Base-by-base conservation (phyloP, 805 yeast genomes). In the Jamesozyma rosinii region DNA sequence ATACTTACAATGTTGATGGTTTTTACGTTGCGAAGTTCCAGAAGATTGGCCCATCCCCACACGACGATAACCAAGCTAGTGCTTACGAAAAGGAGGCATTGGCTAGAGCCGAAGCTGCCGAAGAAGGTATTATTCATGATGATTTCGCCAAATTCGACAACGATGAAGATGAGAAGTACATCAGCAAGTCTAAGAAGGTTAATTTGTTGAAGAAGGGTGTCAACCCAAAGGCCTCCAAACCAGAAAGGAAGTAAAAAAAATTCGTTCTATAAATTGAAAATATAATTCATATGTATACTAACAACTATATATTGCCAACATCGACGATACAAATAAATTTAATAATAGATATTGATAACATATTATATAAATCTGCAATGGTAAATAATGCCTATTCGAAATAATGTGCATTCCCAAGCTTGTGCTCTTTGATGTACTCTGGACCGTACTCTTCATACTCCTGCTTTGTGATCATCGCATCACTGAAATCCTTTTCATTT, bases 1-100 rank as follows among this genome's bases (percentile, higher is more conserved):
- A 92, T 68, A 89, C 95, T 22, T 92, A 92, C 63, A 92, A 92
- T 64, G 98, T 92, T 43, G 99, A 92, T 67, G 99, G 99, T 20
- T 92, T 92, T 75, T 92, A 70, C 65, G 98, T 92, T 46, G 99
- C 99, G 44, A 92, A 90, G 65, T 86, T 92, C 72, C 79, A 85
- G 69, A 92, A 92, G 75, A 79, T 76, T 49, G 95, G 89, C 0
- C 71, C 95, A 47, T 81, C 94, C 50, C 83, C 89, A 38, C 84
- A 82, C 55, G 95, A 85, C 65, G 78, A 77, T 43, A 77, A 88
- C 45, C 84, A 82, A 68, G 89, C 92, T 6, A 90, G 92, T 52
- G 94, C 95, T 19, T 75, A 75, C 58, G 95, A 86, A 66, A 86
- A 85, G 69, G 95, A 86, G 66, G 68, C 70, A 29, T 64, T 74